These are phyloP conservation scores for Vitellaria paradoxa DNA, from an alignment of 179 eudicot genomes.

Conservation along the genomic window DNA sequence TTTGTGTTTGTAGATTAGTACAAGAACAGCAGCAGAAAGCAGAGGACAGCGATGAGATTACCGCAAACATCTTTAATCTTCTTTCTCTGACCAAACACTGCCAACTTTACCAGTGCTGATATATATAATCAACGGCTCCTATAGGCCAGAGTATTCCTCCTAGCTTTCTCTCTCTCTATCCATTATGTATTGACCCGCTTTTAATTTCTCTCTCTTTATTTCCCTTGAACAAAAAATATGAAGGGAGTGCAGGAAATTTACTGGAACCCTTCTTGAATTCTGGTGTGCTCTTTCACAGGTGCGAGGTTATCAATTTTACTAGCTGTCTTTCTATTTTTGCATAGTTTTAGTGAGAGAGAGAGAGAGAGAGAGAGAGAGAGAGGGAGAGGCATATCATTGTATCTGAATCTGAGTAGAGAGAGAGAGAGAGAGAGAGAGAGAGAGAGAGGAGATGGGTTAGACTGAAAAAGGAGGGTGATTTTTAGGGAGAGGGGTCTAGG, in stretches of 20 bases:
- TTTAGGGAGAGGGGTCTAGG: not conserved
- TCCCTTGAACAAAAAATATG: slow-evolving; percentile 20
- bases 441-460: slow-evolving; percentile 29
- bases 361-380: too few relatives aligned
- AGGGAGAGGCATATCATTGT: not conserved
- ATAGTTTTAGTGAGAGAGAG: not conserved
- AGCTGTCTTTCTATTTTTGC: not conserved
- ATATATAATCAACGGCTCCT: slow-evolving; percentile 15
- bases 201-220: not conserved
- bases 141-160: slow-evolving; percentile 10
- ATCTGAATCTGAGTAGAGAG: slow-evolving; percentile 15
- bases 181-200: slow-evolving; percentile 14
- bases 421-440: too few relatives aligned
- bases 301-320: not conserved
- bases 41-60: too few relatives aligned
- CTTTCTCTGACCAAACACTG: slow-evolving; percentile 42
- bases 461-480: slow-evolving; percentile 1
- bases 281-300: not conserved
- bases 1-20: too few relatives aligned
- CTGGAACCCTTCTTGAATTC: slow-evolving; percentile 15
- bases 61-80: not conserved
- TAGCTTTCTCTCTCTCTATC: too few relatives aligned
- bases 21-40: too few relatives aligned
- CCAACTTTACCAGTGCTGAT: slow-evolving; percentile 20
- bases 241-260: slow-evolving; percentile 9